Conservation (phyloP, 306 rosid species). For the Prunus davidiana region DNA sequence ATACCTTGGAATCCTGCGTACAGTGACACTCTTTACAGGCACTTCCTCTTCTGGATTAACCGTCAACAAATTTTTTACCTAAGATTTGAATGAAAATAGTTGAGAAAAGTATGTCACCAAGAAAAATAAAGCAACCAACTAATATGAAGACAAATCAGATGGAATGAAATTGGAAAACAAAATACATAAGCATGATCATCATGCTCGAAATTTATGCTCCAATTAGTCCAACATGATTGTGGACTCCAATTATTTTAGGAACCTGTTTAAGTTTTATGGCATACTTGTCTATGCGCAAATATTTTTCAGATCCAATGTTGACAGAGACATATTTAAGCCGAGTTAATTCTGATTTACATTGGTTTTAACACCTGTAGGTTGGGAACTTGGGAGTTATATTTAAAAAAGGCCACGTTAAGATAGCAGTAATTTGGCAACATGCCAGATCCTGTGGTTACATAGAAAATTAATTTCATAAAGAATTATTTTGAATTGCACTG, state of each 20-base stretch:
- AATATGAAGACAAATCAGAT: not conserved
- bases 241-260: not conserved
- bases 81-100: conserved; percentile 12
- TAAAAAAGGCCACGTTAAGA: not conserved
- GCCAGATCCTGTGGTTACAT: not conserved
- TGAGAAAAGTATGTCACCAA: not conserved
- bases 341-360: not conserved
- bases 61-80: conserved; percentile 86
- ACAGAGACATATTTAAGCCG: not conserved
- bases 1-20: conserved; percentile 89
- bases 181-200: not conserved
- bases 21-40: conserved; percentile 82
- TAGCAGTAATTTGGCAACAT: not conserved
- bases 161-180: conserved; percentile 8
- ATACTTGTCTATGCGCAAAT: not conserved
- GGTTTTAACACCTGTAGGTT: no score
- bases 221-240: not conserved
- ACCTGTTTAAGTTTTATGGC: not conserved
- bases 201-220: not conserved
- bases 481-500: not conserved
- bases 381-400: no score
- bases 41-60: conserved; percentile 69
- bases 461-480: not conserved
- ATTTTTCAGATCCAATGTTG: not conserved
- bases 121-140: not conserved